Evolutionary conservation across 768 basidiomycete genomes (phyloP).

Genomic region (Clitopilus passeckerianus): DNA sequence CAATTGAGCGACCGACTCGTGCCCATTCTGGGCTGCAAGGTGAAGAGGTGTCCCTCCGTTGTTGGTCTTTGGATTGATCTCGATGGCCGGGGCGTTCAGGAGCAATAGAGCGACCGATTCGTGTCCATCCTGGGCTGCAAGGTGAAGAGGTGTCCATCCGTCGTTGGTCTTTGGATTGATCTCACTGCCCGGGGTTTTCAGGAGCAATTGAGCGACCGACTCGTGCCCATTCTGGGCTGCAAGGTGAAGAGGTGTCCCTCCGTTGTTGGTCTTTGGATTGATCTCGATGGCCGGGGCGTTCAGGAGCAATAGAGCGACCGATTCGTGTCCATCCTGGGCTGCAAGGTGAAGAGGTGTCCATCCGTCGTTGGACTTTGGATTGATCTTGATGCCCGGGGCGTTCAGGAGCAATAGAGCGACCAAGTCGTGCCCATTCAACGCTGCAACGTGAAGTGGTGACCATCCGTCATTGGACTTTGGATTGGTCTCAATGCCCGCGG

Average conservation of each 20-base stretch:
- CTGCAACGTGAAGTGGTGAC: background rate
- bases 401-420: background rate
- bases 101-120: background rate
- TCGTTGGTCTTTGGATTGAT: background rate
- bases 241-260: background rate
- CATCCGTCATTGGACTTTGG: background rate
- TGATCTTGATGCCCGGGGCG: background rate
- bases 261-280: background rate
- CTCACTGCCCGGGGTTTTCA: background rate
- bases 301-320: background rate
- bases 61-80: background rate
- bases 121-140: background rate
- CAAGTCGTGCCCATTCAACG: background rate
- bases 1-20: background rate
- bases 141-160: background rate
- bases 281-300: background rate
- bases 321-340: background rate
- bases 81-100: background rate
- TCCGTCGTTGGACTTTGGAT: background rate
- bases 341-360: background rate
- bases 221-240: background rate
- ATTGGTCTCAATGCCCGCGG: background rate
- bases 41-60: background rate
- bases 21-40: background rate
- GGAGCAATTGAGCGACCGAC: background rate